A percentile compares a stretch with the other conserved stretches of the same genome.
Evolutionary conservation across 352 stramenopile genomes (phyloP).

Genomic region (Phytophthora tubulina): DNA sequence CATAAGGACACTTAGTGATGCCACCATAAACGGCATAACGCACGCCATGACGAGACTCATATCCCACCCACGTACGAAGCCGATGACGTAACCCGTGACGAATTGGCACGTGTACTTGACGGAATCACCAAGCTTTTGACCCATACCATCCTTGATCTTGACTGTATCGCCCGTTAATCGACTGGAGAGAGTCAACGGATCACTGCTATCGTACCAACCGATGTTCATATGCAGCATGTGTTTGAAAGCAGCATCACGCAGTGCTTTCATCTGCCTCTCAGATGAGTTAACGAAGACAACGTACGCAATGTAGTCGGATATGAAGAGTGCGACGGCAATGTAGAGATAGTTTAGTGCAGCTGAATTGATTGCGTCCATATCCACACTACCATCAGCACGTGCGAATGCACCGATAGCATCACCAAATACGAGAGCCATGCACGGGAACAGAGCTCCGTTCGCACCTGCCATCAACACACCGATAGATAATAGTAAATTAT

Average conservation of each 20-base stretch:
- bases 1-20: constrained; percentile 44
- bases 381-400: constrained; percentile 25
- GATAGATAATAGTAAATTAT: constrained; percentile 43
- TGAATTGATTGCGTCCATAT: constrained; percentile 31
- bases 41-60: constrained; percentile 50
- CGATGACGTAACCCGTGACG: constrained; percentile 46
- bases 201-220: constrained; percentile 52
- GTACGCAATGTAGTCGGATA: constrained; percentile 47
- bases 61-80: constrained; percentile 52
- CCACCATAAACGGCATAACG: constrained; percentile 42
- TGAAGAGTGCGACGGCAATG: constrained; percentile 47
- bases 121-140: constrained; percentile 49
- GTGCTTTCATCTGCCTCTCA: constrained; percentile 52
- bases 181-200: constrained; percentile 43
- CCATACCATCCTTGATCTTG: constrained; percentile 61
- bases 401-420: constrained; percentile 46
- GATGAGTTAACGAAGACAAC: constrained; percentile 43
- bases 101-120: constrained; percentile 45
- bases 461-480: constrained; percentile 42
- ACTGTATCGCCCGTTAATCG: constrained; percentile 47
- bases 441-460: constrained; percentile 9
- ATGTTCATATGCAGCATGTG: constrained; percentile 59
- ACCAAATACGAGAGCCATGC: constrained; percentile 39
- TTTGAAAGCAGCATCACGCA: constrained; percentile 42
- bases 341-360: constrained; percentile 41